Conservation (phyloP, 2,329 filamentous ascomycete genomes). For the Calcarisporium arbuscula region DNA sequence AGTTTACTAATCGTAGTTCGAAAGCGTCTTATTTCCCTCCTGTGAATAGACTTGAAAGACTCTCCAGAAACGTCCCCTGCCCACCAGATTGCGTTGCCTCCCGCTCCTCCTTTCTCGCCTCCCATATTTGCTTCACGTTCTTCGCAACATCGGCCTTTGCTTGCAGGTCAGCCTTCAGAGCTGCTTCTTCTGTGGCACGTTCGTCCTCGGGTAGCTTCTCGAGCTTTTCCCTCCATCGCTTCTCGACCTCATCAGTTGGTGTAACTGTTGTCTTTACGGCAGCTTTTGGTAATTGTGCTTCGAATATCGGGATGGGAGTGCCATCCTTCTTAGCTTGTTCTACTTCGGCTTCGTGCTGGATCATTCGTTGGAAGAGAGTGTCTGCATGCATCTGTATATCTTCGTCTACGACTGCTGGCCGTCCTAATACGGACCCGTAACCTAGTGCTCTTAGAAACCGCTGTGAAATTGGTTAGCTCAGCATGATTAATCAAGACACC, state of each 20-base stretch:
- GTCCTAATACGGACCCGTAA: constrained; percentile 65
- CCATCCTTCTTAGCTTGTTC: constrained; percentile 61
- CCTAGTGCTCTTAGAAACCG: constrained; percentile 87
- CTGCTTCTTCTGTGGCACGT: constrained; percentile 55
- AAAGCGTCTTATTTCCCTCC: constrained; percentile 17
- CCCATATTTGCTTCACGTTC: constrained; percentile 48
- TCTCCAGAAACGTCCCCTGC: constrained; percentile 23
- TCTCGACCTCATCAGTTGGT: constrained; percentile 40
- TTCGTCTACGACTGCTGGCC: constrained; percentile 66
- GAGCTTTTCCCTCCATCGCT: constrained; percentile 47
- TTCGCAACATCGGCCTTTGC: constrained; percentile 54
- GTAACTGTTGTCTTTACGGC: constrained; percentile 15
- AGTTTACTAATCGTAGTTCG: no score
- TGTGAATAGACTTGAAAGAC: constrained; percentile 21
- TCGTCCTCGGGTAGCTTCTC: constrained; percentile 53
- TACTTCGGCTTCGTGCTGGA: constrained; percentile 72
- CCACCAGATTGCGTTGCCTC: constrained; percentile 32
- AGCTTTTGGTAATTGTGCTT: constrained; percentile 43
- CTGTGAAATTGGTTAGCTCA: constrained; percentile 28
- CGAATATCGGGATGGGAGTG: constrained; percentile 51
- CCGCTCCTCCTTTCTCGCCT: constrained; percentile 51
- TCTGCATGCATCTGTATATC: constrained; percentile 95
- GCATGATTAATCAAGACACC: not conserved
- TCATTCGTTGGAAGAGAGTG: constrained; percentile 78
- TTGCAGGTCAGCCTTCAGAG: constrained; percentile 55